Percentiles rank a stretch among this genome's conserved stretches.
These are phyloP conservation scores for Aureobasidium leucospermi DNA, from an alignment of 2,329 filamentous ascomycete species.

Conservation along the genomic window DNA sequence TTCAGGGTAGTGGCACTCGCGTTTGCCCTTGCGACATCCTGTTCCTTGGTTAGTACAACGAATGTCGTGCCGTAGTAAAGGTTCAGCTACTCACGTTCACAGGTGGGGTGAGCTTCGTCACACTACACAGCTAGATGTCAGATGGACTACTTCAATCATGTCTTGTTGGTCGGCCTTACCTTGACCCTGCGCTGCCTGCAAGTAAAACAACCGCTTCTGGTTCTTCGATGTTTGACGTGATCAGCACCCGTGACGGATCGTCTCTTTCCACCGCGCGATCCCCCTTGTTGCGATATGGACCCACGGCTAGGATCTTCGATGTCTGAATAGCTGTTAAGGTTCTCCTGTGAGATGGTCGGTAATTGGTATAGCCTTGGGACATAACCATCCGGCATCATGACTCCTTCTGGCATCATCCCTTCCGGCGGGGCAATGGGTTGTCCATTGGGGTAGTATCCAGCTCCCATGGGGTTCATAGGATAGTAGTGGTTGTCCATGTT, in stretches of 20 bases:
- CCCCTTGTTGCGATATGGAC: conserved; percentile 21
- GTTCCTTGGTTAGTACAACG: background rate
- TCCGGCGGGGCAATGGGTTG: conserved; percentile 18
- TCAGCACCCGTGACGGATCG: conserved; percentile 36
- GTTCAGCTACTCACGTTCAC: conserved; percentile 54
- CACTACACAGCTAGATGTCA: conserved; percentile 50
- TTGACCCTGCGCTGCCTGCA: conserved; percentile 84
- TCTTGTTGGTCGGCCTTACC: conserved; percentile 30
- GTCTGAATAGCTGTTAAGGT: conserved; percentile 25
- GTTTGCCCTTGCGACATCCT: conserved; percentile 85
- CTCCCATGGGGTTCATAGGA: conserved; percentile 21
- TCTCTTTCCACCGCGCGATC: conserved; percentile 18
- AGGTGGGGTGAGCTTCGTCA: conserved; percentile 80
- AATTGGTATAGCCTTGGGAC: conserved; percentile 24
- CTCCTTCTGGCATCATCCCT: conserved; percentile 12
- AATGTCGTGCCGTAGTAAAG: background rate
- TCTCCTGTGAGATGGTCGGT: conserved; percentile 27
- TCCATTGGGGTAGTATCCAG: conserved; percentile 24
- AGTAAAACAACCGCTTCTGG: conserved; percentile 87
- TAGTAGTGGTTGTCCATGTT: conserved; percentile 18
- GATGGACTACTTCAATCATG: background rate
- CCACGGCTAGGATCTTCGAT: conserved; percentile 24
- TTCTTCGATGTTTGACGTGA: conserved; percentile 85
- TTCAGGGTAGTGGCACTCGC: conserved; percentile 87
- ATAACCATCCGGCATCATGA: conserved; percentile 23